phyloP scores from a whole-genome alignment of 2,329 filamentous ascomycete species.

The Talaromyces verruculosus region DNA sequence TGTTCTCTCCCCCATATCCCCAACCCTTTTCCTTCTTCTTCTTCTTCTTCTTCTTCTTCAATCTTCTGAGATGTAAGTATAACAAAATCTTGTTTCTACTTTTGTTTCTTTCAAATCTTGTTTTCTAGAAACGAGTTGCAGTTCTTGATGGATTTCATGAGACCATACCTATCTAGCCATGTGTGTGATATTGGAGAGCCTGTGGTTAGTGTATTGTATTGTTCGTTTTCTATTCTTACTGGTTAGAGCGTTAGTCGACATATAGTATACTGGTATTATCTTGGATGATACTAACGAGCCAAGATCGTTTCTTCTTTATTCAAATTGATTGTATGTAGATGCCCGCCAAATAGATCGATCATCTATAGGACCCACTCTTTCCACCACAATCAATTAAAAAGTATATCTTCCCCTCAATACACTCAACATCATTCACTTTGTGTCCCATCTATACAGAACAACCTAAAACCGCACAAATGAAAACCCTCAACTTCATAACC shows the following conservation, averaged over 20 bases:
- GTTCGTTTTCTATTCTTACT: not conserved
- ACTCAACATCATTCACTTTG: not conserved
- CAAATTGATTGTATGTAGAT: not conserved
- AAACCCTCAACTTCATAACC: constrained; percentile 84
- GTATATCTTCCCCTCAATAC: not conserved
- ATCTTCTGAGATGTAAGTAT: constrained; percentile 19
- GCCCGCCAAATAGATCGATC: too few species aligned
- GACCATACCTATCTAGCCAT: not conserved
- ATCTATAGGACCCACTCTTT: constrained; percentile 7
- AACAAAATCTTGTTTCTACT: constrained; percentile 8
- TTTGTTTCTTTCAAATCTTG: not conserved
- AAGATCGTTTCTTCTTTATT: not conserved
- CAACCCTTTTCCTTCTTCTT: not conserved
- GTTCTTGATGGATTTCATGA: constrained; percentile 1
- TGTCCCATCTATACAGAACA: too few species aligned
- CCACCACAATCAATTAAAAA: not conserved
- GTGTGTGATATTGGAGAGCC: not conserved
- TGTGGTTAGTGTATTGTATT: constrained; percentile 1
- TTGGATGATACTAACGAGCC: not conserved
- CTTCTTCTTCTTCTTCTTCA: constrained; percentile 12
- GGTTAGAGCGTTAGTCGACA: constrained; percentile 1
- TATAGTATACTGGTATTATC: not conserved
- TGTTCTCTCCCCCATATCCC: not conserved
- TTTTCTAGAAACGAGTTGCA: not conserved
- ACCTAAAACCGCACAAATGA: constrained; percentile 33